Evolutionary conservation across 257 asterid genomes (phyloP).

Genomic region (Ophiorrhiza pumila): DNA sequence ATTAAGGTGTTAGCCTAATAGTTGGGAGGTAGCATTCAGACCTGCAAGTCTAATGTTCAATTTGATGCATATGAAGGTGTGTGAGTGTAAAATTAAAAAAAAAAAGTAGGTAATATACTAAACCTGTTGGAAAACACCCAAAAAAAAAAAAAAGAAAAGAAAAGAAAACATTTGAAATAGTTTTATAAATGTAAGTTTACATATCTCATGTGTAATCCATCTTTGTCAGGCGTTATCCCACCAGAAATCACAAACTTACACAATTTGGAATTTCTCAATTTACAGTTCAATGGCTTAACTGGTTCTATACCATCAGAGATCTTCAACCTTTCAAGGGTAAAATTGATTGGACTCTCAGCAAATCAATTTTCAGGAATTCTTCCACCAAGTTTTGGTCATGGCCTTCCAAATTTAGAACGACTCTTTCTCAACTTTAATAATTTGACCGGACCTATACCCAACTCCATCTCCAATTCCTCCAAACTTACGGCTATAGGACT

Average conservation of each 20-base stretch:
- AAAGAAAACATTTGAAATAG: too few species aligned
- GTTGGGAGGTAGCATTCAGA: too few species aligned
- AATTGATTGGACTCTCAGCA: background rate
- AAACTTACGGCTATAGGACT: constrained; percentile 12
- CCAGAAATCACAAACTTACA: constrained; percentile 21
- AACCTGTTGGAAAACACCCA: too few species aligned
- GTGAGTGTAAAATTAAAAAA: too few species aligned
- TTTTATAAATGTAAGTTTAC: too few species aligned
- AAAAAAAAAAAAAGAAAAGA: too few species aligned
- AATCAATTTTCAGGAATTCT: constrained; percentile 26
- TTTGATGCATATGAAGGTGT: too few species aligned
- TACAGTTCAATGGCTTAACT: constrained; percentile 7
- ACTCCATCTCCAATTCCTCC: constrained; percentile 30
- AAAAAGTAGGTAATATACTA: too few species aligned
- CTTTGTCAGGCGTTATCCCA: constrained; percentile 24
- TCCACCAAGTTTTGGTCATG: constrained; percentile 16
- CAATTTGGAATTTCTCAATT: background rate
- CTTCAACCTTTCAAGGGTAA: constrained; percentile 21
- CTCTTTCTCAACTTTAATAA: background rate
- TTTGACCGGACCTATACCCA: constrained; percentile 24
- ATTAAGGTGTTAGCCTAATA: too few species aligned
- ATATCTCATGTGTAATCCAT: too few species aligned
- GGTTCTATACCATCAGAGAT: constrained; percentile 21
- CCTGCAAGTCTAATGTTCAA: too few species aligned
- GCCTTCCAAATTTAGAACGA: constrained; percentile 13